These are phyloP conservation scores for Pseudonitzschia pungens DNA, from an alignment of 108 stramenopile species.

Conservation along the genomic window DNA sequence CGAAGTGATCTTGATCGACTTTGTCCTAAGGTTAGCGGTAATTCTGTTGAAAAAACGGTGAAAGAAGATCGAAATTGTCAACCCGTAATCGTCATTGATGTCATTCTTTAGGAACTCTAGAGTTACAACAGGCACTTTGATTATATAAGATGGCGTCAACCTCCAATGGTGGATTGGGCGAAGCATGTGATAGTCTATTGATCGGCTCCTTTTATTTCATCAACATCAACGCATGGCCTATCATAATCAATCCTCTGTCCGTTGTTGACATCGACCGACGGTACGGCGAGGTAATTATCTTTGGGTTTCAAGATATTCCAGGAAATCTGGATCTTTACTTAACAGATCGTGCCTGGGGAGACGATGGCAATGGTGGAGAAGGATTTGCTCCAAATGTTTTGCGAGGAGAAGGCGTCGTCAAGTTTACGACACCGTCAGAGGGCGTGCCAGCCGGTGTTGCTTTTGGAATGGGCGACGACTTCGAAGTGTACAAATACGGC, in stretches of 20 bases:
- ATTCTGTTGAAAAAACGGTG: no score
- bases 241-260: background rate
- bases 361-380: background rate
- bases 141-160: no score
- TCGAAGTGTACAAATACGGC: background rate
- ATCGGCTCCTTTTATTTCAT: constrained; percentile 9
- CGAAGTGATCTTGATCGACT: no score
- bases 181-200: background rate
- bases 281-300: constrained; percentile 39
- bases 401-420: constrained; percentile 40
- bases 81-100: no score
- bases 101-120: no score
- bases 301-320: constrained; percentile 50
- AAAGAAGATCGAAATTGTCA: no score
- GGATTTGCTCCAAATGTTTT: constrained; percentile 23
- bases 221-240: background rate
- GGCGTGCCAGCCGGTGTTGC: constrained; percentile 23
- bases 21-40: no score
- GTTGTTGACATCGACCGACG: background rate
- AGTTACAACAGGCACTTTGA: background rate
- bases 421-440: constrained; percentile 23
- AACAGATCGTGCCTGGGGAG: constrained; percentile 59
- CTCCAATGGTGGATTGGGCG: no score
- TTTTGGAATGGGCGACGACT: constrained; percentile 26
- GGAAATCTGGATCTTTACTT: constrained; percentile 38